Base-by-base conservation (phyloP, 768 basidiomycete genomes). In the Terana coerulea region DNA sequence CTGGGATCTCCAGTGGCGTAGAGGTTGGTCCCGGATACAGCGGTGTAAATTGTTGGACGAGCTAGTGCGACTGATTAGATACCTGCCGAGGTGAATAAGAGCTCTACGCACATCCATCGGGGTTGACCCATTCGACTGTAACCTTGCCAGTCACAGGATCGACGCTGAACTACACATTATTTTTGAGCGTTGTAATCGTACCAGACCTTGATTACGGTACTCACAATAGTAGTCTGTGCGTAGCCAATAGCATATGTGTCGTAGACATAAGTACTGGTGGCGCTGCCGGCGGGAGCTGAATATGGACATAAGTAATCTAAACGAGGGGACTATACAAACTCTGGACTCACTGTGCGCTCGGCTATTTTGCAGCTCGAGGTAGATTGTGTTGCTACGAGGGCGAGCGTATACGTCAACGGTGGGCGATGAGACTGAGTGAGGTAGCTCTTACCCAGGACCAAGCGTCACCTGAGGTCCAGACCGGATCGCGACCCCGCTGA, bases 221-320 rank as follows among this genome's bases (percentile, higher is more conserved):
- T 4, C 29, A 58, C 59, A 36, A 61, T 52, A 9, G 54, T 52
- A 11, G 59, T 58, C 51, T 61, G 54, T 28, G 52, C 54, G 24
- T 58, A 61, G 12, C 59, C 59, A 35, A 56, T 57, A 22, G 53
- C 55, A 25, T 57, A 59, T 12, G 58, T 59, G 33, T 54, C 54
- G 52, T 53, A 58, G 15, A 56, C 51, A 44, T 58, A 56, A 1
- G 50, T 54, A 22, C 54, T 47, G 5, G 50, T 28, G 1, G 55
- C 24, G 24, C 47, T 29, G 2, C 54, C 54, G 1, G 57, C 57
- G 25, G 54, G n/a, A 24, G 59, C 57, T 58, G 25, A 9, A n/a
- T n/a, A n/a, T n/a, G n/a, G n/a, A n/a, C n/a, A n/a, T n/a, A n/a
- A n/a, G n/a, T n/a, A n/a, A n/a, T n/a, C n/a, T n/a, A n/a, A n/a